Conservation (phyloP, 495 filamentous ascomycete species). For the Talaromyces adpressus region DNA sequence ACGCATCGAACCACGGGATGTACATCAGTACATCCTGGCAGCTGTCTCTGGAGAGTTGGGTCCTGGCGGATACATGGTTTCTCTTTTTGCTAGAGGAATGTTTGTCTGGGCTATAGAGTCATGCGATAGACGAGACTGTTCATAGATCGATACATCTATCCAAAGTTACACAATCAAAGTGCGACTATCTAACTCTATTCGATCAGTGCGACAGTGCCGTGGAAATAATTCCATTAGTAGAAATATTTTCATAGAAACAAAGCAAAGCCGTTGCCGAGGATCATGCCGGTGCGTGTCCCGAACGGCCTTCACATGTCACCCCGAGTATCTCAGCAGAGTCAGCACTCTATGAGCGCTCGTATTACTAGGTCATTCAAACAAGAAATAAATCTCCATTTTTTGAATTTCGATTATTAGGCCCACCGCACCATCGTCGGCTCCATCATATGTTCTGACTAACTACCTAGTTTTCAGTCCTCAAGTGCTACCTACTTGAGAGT, state of each 20-base stretch:
- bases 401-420: background rate
- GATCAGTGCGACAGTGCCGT: background rate
- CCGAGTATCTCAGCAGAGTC: background rate
- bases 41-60: background rate
- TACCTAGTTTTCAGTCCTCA: background rate
- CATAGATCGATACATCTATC: conserved; percentile 5
- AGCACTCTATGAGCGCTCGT: too few species aligned
- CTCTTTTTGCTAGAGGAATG: background rate
- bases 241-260: background rate
- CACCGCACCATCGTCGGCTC: background rate
- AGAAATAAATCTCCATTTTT: background rate
- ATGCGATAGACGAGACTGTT: conserved; percentile 2
- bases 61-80: background rate
- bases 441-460: background rate
- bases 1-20: background rate
- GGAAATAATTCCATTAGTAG: background rate
- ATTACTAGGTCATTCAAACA: too few species aligned
- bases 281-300: background rate
- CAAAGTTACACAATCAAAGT: background rate
- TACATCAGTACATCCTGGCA: background rate
- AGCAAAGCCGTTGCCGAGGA: background rate
- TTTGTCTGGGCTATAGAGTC: conserved; percentile 5
- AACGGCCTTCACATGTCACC: background rate
- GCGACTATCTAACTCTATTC: too few species aligned
- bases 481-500: background rate